phyloP scores from a whole-genome alignment of 768 basidiomycete genomes.

The Punctularia strigosozonata region DNA sequence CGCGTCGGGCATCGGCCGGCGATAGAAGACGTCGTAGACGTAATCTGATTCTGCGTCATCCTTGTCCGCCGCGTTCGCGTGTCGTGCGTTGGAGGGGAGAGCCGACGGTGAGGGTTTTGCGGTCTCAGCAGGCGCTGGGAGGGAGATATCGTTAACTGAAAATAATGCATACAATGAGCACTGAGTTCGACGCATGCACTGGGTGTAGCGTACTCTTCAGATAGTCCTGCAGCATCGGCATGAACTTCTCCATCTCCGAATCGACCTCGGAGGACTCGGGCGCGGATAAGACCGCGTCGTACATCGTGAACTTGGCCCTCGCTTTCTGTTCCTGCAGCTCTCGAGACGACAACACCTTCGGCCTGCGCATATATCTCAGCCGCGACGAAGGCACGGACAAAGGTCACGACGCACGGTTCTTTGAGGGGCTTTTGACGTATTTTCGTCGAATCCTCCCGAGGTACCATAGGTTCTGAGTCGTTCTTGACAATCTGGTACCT shows the following conservation, averaged over 20 bases:
- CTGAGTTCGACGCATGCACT: background rate
- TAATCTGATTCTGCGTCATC: conserved; percentile 39
- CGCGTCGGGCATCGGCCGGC: conserved; percentile 45
- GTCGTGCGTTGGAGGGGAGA: conserved; percentile 1
- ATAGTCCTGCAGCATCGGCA: conserved; percentile 71
- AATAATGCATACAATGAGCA: background rate
- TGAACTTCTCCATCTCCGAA: conserved; percentile 63
- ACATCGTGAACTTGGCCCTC: conserved; percentile 46
- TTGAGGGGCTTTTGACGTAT: background rate
- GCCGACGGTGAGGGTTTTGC: conserved; percentile 2
- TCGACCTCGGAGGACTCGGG: conserved; percentile 20
- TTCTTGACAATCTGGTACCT: conserved; percentile 8
- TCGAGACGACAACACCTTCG: conserved; percentile 42
- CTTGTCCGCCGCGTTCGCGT: background rate
- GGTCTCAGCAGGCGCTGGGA: conserved; percentile 8
- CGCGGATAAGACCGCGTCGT: conserved; percentile 46
- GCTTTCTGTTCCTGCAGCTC: conserved; percentile 21
- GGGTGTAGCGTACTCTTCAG: conserved; percentile 35
- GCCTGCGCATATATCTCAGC: too few species aligned
- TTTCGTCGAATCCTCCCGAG: background rate
- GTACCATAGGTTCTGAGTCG: background rate
- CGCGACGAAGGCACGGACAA: too few species aligned
- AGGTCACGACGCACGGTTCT: too few species aligned
- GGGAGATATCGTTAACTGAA: conserved; percentile 20
- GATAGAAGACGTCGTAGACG: conserved; percentile 80